Evolutionary conservation across 495 filamentous ascomycete species (phyloP).

Genomic region (Bathelium albidoporum): DNA sequence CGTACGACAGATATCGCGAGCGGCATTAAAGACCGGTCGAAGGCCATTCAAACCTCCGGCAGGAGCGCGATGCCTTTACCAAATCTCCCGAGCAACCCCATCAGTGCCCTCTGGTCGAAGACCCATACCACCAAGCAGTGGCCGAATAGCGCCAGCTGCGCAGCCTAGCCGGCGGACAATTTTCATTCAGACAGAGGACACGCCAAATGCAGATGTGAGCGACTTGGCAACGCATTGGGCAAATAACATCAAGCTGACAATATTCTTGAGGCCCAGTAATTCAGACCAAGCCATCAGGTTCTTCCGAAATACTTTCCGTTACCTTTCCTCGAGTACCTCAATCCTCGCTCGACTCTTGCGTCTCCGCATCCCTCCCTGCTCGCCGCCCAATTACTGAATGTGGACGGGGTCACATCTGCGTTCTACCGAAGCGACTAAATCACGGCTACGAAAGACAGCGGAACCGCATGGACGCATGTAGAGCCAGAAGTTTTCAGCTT

Average conservation of each 20-base stretch:
- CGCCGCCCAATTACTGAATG: conserved; percentile 75
- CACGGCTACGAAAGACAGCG: conserved; percentile 84
- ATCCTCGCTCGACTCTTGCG: conserved; percentile 74
- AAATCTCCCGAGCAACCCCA: too few relatives aligned
- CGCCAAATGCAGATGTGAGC: conserved; percentile 75
- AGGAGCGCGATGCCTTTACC: too few relatives aligned
- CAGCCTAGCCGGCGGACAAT: conserved; percentile 49
- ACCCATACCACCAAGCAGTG: background rate
- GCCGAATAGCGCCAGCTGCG: background rate
- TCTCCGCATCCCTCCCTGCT: conserved; percentile 86
- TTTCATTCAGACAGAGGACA: conserved; percentile 94
- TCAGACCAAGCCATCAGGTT: conserved; percentile 75
- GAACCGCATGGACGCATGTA: conserved; percentile 85
- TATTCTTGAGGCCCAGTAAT: conserved; percentile 83
- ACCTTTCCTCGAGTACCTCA: conserved; percentile 82
- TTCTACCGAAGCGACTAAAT: conserved; percentile 95
- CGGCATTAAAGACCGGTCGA: too few relatives aligned
- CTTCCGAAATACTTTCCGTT: conserved; percentile 61
- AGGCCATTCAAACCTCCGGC: too few relatives aligned
- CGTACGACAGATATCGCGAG: too few relatives aligned
- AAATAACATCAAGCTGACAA: background rate
- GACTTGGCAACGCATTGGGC: background rate
- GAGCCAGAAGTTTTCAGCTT: conserved; percentile 91
- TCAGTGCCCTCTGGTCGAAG: too few relatives aligned
- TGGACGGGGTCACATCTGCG: conserved; percentile 86